Evolutionary conservation across 1,284 basidiomycete genomes (phyloP).

Genomic region (Ceratobasidium sp.): DNA sequence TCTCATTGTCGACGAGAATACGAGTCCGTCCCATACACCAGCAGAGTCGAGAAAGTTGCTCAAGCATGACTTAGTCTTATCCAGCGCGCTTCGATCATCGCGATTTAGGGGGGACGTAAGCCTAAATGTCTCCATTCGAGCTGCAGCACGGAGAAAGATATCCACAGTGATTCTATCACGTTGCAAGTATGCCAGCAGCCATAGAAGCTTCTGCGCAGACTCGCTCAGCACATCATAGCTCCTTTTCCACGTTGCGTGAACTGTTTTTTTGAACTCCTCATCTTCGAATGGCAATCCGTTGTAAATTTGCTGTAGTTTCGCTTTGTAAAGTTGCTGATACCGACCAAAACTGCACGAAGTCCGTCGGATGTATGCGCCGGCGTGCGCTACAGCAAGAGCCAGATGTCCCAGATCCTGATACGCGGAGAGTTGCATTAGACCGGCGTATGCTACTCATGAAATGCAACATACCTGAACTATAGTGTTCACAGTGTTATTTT

Average conservation of each 20-base stretch:
- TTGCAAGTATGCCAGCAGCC: conserved; percentile 3
- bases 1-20: not conserved
- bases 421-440: too few species aligned
- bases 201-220: not conserved
- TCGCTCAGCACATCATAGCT: conserved; percentile 11
- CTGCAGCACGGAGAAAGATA: not conserved
- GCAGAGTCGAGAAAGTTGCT: too few species aligned
- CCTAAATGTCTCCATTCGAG: not conserved
- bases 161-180: not conserved
- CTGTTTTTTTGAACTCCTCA: not conserved
- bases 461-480: not conserved
- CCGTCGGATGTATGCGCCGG: too few species aligned
- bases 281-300: too few species aligned
- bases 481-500: not conserved
- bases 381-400: not conserved
- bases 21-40: not conserved
- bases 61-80: too few species aligned
- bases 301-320: not conserved
- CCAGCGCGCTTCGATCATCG: not conserved
- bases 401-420: not conserved
- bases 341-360: too few species aligned
- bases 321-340: not conserved
- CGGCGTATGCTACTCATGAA: conserved; percentile 10
- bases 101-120: not conserved
- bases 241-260: conserved; percentile 13